A percentile compares a stretch with the other conserved stretches of the same genome.
Conservation (phyloP, 2,329 filamentous ascomycete species). For the Metarhizium rileyi region DNA sequence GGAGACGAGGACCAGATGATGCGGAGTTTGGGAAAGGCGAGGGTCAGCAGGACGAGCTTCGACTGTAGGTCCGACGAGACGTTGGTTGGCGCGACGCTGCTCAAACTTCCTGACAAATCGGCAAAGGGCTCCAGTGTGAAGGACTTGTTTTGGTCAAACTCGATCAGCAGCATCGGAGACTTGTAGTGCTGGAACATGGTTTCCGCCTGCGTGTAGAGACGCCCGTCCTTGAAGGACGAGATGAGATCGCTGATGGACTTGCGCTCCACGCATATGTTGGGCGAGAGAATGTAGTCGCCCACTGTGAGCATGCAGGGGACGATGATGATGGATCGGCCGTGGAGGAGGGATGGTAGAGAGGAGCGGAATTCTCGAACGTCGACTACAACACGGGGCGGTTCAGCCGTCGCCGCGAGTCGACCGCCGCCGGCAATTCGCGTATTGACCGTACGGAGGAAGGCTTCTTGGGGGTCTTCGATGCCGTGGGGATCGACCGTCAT, state of each 20-base stretch:
- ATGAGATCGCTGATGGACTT: conserved; percentile 91
- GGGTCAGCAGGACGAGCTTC: conserved; percentile 82
- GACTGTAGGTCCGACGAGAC: conserved; percentile 69
- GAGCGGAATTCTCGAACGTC: conserved; percentile 96
- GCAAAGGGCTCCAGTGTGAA: conserved; percentile 85
- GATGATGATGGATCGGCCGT: conserved; percentile 78
- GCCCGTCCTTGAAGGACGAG: conserved; percentile 81
- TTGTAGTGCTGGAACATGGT: conserved; percentile 93
- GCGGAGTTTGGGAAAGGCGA: conserved; percentile 81
- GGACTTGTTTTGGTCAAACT: conserved; percentile 95
- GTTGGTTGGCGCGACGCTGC: conserved; percentile 50
- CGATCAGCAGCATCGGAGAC: conserved; percentile 82
- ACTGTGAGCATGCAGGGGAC: conserved; percentile 95
- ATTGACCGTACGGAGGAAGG: conserved; percentile 89
- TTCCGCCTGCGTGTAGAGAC: conserved; percentile 85
- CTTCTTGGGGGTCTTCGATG: conserved; percentile 74
- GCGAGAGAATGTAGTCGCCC: conserved; percentile 89
- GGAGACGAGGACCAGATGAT: conserved; percentile 92
- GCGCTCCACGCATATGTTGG: conserved; percentile 84
- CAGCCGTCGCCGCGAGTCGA: conserved; percentile 68
- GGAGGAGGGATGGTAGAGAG: conserved; percentile 79
- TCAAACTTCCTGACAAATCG: conserved; percentile 52
- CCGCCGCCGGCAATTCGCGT: conserved; percentile 94
- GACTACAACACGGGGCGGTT: conserved; percentile 84
- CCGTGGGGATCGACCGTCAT: conserved; percentile 63